Evolutionary conservation across 768 basidiomycete species (phyloP), one percentile per base, ranked within the genome.

Genomic region (Lactifluus echinatus): DNA sequence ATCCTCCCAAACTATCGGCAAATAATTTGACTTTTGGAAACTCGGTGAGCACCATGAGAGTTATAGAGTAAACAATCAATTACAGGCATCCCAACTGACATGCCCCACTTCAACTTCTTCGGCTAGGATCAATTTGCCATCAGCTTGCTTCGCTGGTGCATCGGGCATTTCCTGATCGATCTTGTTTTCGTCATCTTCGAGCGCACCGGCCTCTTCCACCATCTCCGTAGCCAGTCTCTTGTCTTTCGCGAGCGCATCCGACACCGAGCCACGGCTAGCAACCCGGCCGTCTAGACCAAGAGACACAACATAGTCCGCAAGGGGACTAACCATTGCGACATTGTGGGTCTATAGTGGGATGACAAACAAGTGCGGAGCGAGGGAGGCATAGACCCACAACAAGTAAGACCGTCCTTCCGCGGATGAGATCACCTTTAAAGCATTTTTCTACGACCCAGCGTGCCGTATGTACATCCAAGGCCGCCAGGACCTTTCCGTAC

Each of bases 31-130:
- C 71, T 71, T 8, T n/a, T 26, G 33, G 59, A 51, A 11, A 60
- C 55, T 55, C 68, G 19, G 65, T 57, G 42, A 24, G 42, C 24
- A 36, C 21, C 31, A 34, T 14, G n/a, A 39, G 26, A 33, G 29
- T 23, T 1, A 15, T 3, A 21, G 29, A 3, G 34, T 17, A 33
- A 24, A 37, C 23, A 39, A 44, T 5, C n/a, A 67, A 72, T 62
- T 56, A 70, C 73, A 63, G 23, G 76, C 71, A 4, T 64, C 62
- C 72, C 78, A 80, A 45, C 78, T 77, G 28, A 86, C 76, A 57
- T 79, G 80, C 0, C 84, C 84, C 50, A 76, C 73, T 7, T 72
- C 76, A 45, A 85, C 74, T 64, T 87, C 85, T 65, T 87, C 85
- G 0, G 76, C 78, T 6, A 83, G 69, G 45, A 85, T 76, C n/a